Percentiles rank a stretch among this genome's conserved stretches.
Evolutionary conservation across 2,329 filamentous ascomycete species (phyloP).

Genomic region (Cladophialophora bantiana): DNA sequence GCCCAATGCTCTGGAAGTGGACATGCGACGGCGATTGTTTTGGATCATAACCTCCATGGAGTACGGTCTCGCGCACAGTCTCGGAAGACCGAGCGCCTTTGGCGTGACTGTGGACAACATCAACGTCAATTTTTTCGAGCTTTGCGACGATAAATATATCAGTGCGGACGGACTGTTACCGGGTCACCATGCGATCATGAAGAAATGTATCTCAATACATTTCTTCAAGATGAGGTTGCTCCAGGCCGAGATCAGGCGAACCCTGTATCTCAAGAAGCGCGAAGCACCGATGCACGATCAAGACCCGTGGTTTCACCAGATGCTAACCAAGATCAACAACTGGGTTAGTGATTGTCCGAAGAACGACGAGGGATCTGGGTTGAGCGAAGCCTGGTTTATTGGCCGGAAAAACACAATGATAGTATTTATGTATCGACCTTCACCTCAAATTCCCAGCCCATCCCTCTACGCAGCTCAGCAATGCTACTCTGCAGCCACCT

Average conservation of each 20-base stretch:
- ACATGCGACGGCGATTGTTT: slow-evolving; percentile 85
- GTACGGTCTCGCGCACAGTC: slow-evolving; percentile 81
- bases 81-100: slow-evolving; percentile 86
- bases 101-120: slow-evolving; percentile 82
- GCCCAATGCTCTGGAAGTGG: slow-evolving; percentile 76
- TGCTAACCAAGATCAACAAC: slow-evolving; percentile 77
- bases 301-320: slow-evolving; percentile 85
- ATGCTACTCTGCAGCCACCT: slow-evolving; percentile 82
- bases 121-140: slow-evolving; percentile 83
- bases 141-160: slow-evolving; percentile 83
- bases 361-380: slow-evolving; percentile 69
- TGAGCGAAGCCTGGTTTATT: slow-evolving; percentile 80
- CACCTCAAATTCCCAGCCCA: slow-evolving; percentile 87
- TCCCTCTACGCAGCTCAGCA: slow-evolving; percentile 77
- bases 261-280: slow-evolving; percentile 84
- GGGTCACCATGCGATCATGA: slow-evolving; percentile 73
- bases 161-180: slow-evolving; percentile 75
- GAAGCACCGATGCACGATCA: slow-evolving; percentile 76
- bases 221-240: slow-evolving; percentile 90
- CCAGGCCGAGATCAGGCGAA: slow-evolving; percentile 85
- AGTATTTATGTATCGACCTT: slow-evolving; percentile 86
- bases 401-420: slow-evolving; percentile 85
- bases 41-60: slow-evolving; percentile 93
- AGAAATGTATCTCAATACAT: slow-evolving; percentile 89
- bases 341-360: slow-evolving; percentile 82